phyloP scores from a whole-genome alignment of 2,329 filamentous ascomycete genomes.

The Arthrinium phaeospermum region DNA sequence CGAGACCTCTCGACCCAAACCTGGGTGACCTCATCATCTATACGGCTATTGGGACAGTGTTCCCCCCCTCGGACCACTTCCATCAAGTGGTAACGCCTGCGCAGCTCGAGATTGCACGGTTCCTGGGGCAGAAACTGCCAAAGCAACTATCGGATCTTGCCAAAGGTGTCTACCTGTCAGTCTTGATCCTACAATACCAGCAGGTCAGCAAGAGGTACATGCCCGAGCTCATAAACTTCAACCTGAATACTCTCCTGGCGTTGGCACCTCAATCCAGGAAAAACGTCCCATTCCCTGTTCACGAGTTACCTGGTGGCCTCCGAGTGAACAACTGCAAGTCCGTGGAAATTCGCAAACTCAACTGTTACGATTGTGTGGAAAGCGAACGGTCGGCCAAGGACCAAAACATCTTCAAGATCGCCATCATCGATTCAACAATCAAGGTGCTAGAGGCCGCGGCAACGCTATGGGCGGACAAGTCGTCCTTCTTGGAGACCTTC shows the following conservation, averaged over 20 bases:
- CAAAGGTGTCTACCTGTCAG: slow-evolving; percentile 79
- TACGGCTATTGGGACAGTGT: slow-evolving; percentile 82
- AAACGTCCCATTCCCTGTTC: slow-evolving; percentile 60
- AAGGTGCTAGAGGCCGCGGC: slow-evolving; percentile 71
- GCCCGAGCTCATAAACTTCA: slow-evolving; percentile 85
- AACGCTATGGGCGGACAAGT: slow-evolving; percentile 74
- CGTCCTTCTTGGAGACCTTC: slow-evolving; percentile 82
- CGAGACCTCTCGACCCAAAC: slow-evolving; percentile 57
- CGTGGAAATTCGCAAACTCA: slow-evolving; percentile 56
- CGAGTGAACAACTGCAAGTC: slow-evolving; percentile 54
- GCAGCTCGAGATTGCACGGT: slow-evolving; percentile 82
- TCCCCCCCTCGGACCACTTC: slow-evolving; percentile 96
- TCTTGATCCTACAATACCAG: slow-evolving; percentile 83
- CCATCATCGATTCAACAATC: slow-evolving; percentile 67
- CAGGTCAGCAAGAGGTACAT: slow-evolving; percentile 83
- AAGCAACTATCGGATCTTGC: slow-evolving; percentile 69
- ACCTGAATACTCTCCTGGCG: slow-evolving; percentile 73
- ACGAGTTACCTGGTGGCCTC: slow-evolving; percentile 57
- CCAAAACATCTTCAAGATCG: slow-evolving; percentile 48
- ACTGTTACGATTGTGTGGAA: slow-evolving; percentile 61
- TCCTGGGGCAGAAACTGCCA: slow-evolving; percentile 78
- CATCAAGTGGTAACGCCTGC: slow-evolving; percentile 93
- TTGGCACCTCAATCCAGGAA: slow-evolving; percentile 56
- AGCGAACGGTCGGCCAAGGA: slow-evolving; percentile 39
- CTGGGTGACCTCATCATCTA: slow-evolving; percentile 81